Conservation (phyloP, 192 early-diverging fungal species). For the Cetraspora pellucida region DNA sequence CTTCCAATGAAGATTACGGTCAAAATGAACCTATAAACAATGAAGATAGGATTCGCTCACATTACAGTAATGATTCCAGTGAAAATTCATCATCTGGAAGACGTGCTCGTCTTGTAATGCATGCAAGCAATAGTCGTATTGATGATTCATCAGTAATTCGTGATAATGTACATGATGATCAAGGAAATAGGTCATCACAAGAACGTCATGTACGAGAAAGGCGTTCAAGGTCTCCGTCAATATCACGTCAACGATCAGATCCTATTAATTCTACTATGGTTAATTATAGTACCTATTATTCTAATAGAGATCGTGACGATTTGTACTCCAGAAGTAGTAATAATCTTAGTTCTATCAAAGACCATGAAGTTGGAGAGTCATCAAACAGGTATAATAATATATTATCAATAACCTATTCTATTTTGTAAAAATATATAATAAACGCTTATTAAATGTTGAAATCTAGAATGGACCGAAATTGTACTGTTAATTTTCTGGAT, state of each 20-base stretch:
- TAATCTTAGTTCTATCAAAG: background rate
- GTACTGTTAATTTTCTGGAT: background rate
- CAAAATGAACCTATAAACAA: background rate
- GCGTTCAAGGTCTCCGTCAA: background rate
- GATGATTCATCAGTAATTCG: background rate
- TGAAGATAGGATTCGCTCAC: too few species aligned
- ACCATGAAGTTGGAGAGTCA: background rate
- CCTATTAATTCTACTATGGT: background rate
- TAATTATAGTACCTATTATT: background rate
- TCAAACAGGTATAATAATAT: background rate
- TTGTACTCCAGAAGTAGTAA: background rate
- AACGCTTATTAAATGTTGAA: background rate
- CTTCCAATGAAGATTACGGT: background rate
- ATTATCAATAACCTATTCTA: background rate
- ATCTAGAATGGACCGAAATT: background rate
- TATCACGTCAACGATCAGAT: background rate
- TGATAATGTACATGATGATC: background rate
- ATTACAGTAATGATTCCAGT: too few species aligned
- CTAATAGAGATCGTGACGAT: background rate
- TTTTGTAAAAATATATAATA: background rate
- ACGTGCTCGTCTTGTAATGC: background rate
- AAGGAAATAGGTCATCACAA: background rate
- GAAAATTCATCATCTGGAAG: conserved; percentile 1
- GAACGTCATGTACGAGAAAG: background rate
- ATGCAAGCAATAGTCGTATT: background rate